These are phyloP conservation scores for Sporothrix protearum DNA, from an alignment of 2,329 filamentous ascomycete genomes.

Conservation along the genomic window DNA sequence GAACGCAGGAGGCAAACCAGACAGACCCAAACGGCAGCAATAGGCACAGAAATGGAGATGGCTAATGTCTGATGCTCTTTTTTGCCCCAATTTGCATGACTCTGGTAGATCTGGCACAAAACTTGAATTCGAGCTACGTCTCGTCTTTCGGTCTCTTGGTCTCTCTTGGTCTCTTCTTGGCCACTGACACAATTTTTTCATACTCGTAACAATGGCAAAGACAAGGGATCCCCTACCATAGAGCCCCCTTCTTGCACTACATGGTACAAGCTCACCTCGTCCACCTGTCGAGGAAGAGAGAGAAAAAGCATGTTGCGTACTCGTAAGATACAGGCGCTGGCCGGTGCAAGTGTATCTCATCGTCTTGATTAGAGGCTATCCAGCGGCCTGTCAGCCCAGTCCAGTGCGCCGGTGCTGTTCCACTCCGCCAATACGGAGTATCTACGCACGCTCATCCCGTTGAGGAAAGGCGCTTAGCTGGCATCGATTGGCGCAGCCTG, in stretches of 20 bases:
- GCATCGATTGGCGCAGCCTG: constrained; percentile 12
- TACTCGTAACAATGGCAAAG: neutral
- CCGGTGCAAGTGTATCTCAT: neutral
- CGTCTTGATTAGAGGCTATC: neutral
- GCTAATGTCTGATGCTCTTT: neutral
- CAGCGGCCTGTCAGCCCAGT: neutral
- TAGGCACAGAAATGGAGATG: neutral
- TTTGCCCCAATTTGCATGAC: neutral
- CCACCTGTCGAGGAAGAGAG: neutral
- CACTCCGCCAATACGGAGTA: constrained; percentile 13
- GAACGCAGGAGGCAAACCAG: constrained; percentile 2
- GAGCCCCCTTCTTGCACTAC: neutral
- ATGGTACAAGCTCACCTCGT: neutral
- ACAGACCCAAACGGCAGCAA: neutral
- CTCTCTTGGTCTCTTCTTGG: neutral
- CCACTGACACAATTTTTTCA: neutral
- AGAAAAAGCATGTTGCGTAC: neutral
- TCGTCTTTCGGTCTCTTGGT: neutral
- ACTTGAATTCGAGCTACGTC: neutral
- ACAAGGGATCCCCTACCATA: neutral
- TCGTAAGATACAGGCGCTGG: neutral
- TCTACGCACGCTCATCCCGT: neutral
- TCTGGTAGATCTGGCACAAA: neutral
- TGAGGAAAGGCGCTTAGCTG: constrained; percentile 16
- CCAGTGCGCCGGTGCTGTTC: neutral